Conservation (phyloP, 345 rosid genomes). For the Syzygium grande region DNA sequence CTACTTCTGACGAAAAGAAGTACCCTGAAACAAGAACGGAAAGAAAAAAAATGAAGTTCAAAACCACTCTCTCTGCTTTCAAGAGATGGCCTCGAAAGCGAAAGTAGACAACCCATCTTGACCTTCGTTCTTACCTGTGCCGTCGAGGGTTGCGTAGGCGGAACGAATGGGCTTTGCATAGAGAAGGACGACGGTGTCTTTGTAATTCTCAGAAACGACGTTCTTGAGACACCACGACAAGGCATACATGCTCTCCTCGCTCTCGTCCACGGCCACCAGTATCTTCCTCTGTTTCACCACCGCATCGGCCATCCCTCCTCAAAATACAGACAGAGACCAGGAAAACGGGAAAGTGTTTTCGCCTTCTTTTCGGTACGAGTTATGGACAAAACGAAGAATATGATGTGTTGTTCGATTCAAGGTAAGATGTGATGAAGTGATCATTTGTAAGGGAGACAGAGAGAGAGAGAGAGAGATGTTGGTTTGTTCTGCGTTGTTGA, state of each 20-base stretch:
- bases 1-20: constrained; percentile 40
- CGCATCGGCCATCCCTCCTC: background rate
- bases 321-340: background rate
- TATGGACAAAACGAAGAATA: background rate
- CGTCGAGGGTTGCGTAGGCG: constrained; percentile 31
- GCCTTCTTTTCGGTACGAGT: background rate
- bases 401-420: background rate
- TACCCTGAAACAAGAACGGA: constrained; percentile 17
- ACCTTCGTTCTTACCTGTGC: constrained; percentile 22
- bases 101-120: background rate
- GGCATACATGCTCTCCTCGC: constrained; percentile 57
- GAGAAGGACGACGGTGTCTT: constrained; percentile 39
- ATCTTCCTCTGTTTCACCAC: constrained; percentile 21
- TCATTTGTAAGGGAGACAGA: background rate
- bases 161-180: constrained; percentile 35
- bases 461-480: background rate
- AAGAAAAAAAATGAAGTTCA: background rate
- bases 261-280: constrained; percentile 48
- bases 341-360: background rate
- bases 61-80: too few species aligned
- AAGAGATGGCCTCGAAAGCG: background rate
- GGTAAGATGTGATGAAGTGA: background rate
- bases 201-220: constrained; percentile 13
- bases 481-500: background rate
- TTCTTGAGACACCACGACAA: constrained; percentile 48